Evolutionary conservation across 192 early-diverging fungal species (phyloP).

Genomic region (Gaertneriomyces sp.): DNA sequence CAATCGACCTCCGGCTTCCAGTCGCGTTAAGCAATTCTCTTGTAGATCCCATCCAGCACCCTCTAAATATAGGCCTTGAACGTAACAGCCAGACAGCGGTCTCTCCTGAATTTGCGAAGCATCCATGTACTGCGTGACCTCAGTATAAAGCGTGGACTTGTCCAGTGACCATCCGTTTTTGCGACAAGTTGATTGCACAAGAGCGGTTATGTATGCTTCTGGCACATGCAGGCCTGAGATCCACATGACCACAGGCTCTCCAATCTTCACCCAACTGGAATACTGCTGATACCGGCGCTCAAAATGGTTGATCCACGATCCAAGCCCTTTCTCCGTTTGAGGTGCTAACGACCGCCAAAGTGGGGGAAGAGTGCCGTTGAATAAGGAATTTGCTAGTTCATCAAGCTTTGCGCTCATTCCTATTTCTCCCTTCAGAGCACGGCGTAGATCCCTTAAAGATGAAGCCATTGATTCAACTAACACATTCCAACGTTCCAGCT

Average conservation of each 20-base stretch:
- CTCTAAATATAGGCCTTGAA: slow-evolving; percentile 58
- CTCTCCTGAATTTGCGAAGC: slow-evolving; percentile 53
- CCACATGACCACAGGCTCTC: slow-evolving; percentile 63
- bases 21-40: slow-evolving; percentile 41
- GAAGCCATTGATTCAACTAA: slow-evolving; percentile 53
- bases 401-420: slow-evolving; percentile 61
- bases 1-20: slow-evolving; percentile 51
- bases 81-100: slow-evolving; percentile 55
- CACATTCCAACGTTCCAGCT: slow-evolving; percentile 62
- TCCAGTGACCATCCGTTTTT: slow-evolving; percentile 64
- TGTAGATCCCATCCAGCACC: slow-evolving; percentile 59
- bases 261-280: slow-evolving; percentile 60
- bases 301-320: slow-evolving; percentile 59
- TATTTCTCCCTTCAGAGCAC: slow-evolving; percentile 62
- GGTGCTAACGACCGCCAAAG: slow-evolving; percentile 55
- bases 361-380: slow-evolving; percentile 53
- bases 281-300: slow-evolving; percentile 55
- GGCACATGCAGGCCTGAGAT: slow-evolving; percentile 60
- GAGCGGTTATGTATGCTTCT: slow-evolving; percentile 59
- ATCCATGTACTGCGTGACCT: slow-evolving; percentile 53
- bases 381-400: slow-evolving; percentile 55
- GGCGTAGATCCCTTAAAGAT: slow-evolving; percentile 49
- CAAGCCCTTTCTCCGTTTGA: slow-evolving; percentile 60
- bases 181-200: slow-evolving; percentile 60
- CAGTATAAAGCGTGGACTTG: slow-evolving; percentile 58